phyloP scores from a whole-genome alignment of 1,284 basidiomycete genomes.

The Sporisorium reilianum region DNA sequence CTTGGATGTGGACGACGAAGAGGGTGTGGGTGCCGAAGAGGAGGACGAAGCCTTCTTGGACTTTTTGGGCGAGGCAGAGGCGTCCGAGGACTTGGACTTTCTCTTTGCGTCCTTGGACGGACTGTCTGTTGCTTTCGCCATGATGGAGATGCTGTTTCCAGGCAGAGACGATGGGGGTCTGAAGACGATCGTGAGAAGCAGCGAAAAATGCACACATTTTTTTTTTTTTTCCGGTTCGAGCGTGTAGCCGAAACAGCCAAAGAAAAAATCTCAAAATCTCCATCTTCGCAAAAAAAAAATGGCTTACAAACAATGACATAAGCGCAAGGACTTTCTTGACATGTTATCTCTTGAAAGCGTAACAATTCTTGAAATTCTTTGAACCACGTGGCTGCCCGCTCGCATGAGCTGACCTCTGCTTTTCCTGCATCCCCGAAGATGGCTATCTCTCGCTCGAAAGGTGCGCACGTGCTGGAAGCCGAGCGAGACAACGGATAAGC shows the following conservation, averaged over 20 bases:
- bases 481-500: no score
- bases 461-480: no score
- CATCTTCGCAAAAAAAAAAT: not conserved
- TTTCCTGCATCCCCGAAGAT: no score
- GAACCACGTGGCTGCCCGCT: no score
- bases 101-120: conserved; percentile 35
- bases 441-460: no score
- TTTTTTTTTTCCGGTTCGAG: not conserved
- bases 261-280: no score
- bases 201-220: not conserved
- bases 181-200: no score
- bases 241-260: not conserved
- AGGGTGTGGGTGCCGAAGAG: conserved; percentile 14
- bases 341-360: not conserved
- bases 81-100: conserved; percentile 37
- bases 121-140: conserved; percentile 21
- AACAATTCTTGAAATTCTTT: no score
- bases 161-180: not conserved
- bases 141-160: not conserved
- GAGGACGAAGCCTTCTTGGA: conserved; percentile 27
- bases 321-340: not conserved
- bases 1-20: conserved; percentile 23
- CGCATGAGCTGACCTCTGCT: no score
- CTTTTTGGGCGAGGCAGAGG: conserved; percentile 37
- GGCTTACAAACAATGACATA: no score